Base-by-base conservation (phyloP, 2,329 filamentous ascomycete species). In the Cordyceps farinosa region DNA sequence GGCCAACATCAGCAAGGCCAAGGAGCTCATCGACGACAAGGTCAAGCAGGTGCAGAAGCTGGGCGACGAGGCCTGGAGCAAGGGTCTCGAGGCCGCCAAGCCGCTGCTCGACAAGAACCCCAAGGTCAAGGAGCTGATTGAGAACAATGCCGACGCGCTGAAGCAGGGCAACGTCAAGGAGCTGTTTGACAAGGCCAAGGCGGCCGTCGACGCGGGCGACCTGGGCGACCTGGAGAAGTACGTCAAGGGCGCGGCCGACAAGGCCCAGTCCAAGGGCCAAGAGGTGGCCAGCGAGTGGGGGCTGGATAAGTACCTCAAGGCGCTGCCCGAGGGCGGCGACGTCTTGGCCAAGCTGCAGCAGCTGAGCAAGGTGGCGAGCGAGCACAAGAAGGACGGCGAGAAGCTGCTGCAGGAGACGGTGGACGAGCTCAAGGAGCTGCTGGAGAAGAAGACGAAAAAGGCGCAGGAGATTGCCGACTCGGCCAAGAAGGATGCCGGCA, bases 81-180 rank as follows among this genome's bases (percentile, higher is more conserved):
- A 90, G 78, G 88, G 85, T 0, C 71, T 90, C 53, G 86, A 92
- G 75, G 80, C 90, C 74, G 87, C 85, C 42, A 87, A 90, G 78
- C 88, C 89, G 0, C 84, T 86, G 64, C 81, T 92, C 1, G 89
- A 92, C 68, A 91, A 91, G 81, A 90, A 85, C 74, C 88, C 89
- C n/a, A 80, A 90, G 76, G 77, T 90, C 64, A 92, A 91, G 79
- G 80, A 91, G 74, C 73, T 91, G 0, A 72, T 92, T 1, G 88
- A 91, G 78, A 79, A 89, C 70, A 92, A 93, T 74, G 80, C 82
- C 53, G 86, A 90, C 62, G 75, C 81, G 0, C 76, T 93, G 55
- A 91, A 89, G 78, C 77, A 85, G 66, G 89, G 88, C 17, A 88
- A 91, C 68, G 76, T 85, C 15, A 77, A 79, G 56, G 85, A 90